A percentile compares a stretch with the other conserved stretches of the same genome.
phyloP scores from a whole-genome alignment of 1,139 yeast species.

The Pichia sp. region DNA sequence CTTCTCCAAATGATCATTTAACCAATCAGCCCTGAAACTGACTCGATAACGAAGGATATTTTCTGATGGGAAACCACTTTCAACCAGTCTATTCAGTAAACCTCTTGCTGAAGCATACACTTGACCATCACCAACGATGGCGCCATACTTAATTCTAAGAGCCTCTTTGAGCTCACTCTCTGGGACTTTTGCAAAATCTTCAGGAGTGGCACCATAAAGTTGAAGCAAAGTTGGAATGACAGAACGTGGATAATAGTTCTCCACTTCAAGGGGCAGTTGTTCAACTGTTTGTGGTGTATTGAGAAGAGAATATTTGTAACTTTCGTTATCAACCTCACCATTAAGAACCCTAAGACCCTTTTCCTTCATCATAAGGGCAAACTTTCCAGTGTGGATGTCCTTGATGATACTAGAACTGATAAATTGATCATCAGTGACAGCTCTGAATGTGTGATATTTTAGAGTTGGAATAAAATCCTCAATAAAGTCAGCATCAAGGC shows the following conservation, averaged over 20 bases:
- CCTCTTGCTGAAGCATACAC: slow-evolving; percentile 33
- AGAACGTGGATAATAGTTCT: slow-evolving; percentile 31
- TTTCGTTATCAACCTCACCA: slow-evolving; percentile 36
- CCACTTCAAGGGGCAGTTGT: slow-evolving; percentile 27
- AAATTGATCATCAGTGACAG: slow-evolving; percentile 33
- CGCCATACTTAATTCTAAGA: slow-evolving; percentile 26
- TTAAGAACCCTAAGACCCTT: slow-evolving; percentile 26
- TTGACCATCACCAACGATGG: slow-evolving; percentile 33
- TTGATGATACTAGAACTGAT: slow-evolving; percentile 25
- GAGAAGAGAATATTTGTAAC: slow-evolving; percentile 27
- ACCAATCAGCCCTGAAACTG: slow-evolving; percentile 27
- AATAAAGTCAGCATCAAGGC: slow-evolving; percentile 16
- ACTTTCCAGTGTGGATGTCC: slow-evolving; percentile 30
- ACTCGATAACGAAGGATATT: slow-evolving; percentile 29
- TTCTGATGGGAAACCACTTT: slow-evolving; percentile 25
- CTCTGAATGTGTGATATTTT: slow-evolving; percentile 32
- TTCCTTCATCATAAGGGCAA: slow-evolving; percentile 23
- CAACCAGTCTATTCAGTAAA: slow-evolving; percentile 24
- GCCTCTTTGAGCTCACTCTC: slow-evolving; percentile 14
- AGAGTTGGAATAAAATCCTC: slow-evolving; percentile 28
- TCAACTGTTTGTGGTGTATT: slow-evolving; percentile 28
- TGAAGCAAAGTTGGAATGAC: slow-evolving; percentile 27
- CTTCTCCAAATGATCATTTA: slow-evolving; percentile 24
- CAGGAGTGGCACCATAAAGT: slow-evolving; percentile 23
- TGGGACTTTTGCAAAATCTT: slow-evolving; percentile 15